Evolutionary conservation across 768 basidiomycete genomes (phyloP).

Genomic region (Leccinum variicolor): DNA sequence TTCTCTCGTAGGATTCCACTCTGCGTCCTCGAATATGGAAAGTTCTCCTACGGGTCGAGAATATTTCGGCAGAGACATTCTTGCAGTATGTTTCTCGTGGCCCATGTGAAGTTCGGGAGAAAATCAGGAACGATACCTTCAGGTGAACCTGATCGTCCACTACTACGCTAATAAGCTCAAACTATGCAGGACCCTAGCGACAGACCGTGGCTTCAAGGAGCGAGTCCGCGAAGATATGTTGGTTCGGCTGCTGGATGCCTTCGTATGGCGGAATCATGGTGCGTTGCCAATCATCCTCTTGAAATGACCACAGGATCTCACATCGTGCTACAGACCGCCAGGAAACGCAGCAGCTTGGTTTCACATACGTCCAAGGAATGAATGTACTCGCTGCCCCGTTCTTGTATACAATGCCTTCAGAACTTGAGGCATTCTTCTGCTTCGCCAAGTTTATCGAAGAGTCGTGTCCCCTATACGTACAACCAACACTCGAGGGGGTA

Average conservation of each 20-base stretch:
- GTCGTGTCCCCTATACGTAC: constrained; percentile 93
- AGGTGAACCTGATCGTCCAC: constrained; percentile 45
- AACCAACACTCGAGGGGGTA: constrained; percentile 93
- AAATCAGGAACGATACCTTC: constrained; percentile 96
- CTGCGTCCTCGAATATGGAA: constrained; percentile 94
- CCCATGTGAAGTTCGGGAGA: constrained; percentile 84
- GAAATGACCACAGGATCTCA: not conserved
- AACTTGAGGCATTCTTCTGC: constrained; percentile 97
- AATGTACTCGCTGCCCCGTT: constrained; percentile 98
- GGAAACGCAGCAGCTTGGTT: constrained; percentile 75
- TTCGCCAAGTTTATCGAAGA: constrained; percentile 96
- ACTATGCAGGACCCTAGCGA: constrained; percentile 71
- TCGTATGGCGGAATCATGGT: constrained; percentile 96
- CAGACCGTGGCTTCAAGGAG: constrained; percentile 96
- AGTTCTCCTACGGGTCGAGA: constrained; percentile 79
- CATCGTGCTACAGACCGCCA: constrained; percentile 54
- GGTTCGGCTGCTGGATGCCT: constrained; percentile 93
- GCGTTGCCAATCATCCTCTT: constrained; percentile 7
- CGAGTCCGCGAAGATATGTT: constrained; percentile 97
- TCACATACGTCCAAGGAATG: constrained; percentile 99
- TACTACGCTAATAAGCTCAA: not conserved
- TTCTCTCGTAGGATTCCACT: constrained; percentile 60
- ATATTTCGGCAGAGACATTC: constrained; percentile 72
- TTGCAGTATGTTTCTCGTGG: constrained; percentile 77
- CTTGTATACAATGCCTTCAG: constrained; percentile 94